Base-by-base conservation (phyloP, 371 early-diverging fungal genomes). In the Parasitella parasitica region DNA sequence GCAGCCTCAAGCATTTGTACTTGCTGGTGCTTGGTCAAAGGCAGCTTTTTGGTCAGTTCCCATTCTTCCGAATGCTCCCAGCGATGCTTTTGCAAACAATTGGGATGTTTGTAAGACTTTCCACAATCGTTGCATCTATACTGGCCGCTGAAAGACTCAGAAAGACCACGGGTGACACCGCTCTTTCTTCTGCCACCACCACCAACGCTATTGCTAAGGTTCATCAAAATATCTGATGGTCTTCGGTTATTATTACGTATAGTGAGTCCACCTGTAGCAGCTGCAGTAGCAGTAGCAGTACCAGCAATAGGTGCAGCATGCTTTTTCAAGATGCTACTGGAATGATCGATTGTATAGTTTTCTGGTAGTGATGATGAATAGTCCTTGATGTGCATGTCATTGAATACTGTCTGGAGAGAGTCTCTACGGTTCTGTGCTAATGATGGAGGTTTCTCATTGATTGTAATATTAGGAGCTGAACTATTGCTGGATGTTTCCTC, bases 1-100 rank as follows among this genome's bases (percentile, higher is more conserved):
- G 91, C 91, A 16, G 91, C 91, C 59, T 91, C 91, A 62, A 91
- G 72, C 72, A 91, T 67, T 61, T 88, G 89, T 2, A 91, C 90
- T 62, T 91, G 91, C 55, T 89, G 90, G 66, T 91, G 91, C 59
- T 89, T 89, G 32, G 89, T 84, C 30, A 89, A 69, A 30, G 82
- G 71, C 39, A 90, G 69, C 59, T 87, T 86, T 53, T 82, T 79
- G 4, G 88, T 84, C 46, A 82, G 58, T 35, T 81, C 81, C 91
- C 91, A 91, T 58, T 84, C 76, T 48, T 82, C 84, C 16, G 88
- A 86, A 55, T 91, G 91, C 59, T 89, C 87, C 88, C 88, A 87
- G 26, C 85, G 82, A 69, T 91, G 91, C 66, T 87, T 87, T 66
- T 77, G 70, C 11, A 91, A 72, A 49, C 88, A 89, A 58, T 85